Evolutionary conservation across 2,329 filamentous ascomycete species (phyloP), one percentile per base, ranked within the genome.

Genomic region (Fusarium sp.): DNA sequence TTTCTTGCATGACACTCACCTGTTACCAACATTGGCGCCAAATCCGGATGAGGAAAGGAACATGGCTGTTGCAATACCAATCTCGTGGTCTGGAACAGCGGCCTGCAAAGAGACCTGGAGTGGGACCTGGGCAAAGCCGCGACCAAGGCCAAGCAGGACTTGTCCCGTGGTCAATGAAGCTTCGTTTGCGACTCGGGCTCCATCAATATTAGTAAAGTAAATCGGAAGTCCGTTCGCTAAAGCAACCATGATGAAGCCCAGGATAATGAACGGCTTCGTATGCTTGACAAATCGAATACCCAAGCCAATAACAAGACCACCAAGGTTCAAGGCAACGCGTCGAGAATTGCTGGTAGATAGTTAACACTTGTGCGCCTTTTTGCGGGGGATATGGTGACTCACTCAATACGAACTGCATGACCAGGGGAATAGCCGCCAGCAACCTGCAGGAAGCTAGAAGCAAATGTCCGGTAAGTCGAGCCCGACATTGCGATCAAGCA

Each of bases 391-490:
- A 57, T 21, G 71, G 46, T 0, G 5, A 62, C 77, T 67, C 46
- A 79, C 75, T 79, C 78, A 23, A 79, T 82, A 11, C 81, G 81
- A 14, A 78, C 80, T 3, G 81, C 79, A 25, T 79, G 70, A 1
- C 78, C 80, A 0, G 81, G 74, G 5, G 74, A 76, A 38, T 79
- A 82, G 12, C 76, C 72, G 1, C 77, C 80, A 10, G 79, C 79
- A 1, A 83, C 80, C 56, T 82, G 80, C 1, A 83, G 74, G 38
- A 80, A 82, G 37, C 81, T 82, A 0, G 79, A 77, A 25, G 82
- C 82, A 59, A 83, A 82, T 6, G 80, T 73, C 5, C 78, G 77
- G 33, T 82, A 83, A 5, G 79, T 67, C 2, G 78, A 78, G 49
- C 83, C 80, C 4, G 80, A 73, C 27, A 79, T 77, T 29, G 77